phyloP scores from a whole-genome alignment of 164 flowering plant genomes.

The Piper longum region DNA sequence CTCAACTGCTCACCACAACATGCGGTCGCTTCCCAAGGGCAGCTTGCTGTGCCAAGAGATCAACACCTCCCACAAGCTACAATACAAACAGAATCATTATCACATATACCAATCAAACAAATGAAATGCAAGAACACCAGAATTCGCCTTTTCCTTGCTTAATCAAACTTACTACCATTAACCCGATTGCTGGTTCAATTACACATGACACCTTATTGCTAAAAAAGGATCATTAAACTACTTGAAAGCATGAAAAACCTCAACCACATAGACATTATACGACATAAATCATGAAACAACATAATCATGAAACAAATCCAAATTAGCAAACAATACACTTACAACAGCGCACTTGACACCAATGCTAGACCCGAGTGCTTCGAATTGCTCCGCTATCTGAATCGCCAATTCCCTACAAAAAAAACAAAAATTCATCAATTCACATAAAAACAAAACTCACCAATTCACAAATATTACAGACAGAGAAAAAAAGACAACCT shows the following conservation, averaged over 20 bases:
- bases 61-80: conserved; percentile 88
- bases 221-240: not conserved
- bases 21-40: conserved; percentile 71
- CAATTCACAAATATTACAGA: not conserved
- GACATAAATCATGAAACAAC: not conserved
- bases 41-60: conserved; percentile 48
- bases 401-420: conserved; percentile 71
- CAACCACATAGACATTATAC: not conserved
- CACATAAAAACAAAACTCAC: not conserved
- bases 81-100: conserved; percentile 4
- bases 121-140: not conserved
- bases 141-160: no score
- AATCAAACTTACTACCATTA: not conserved
- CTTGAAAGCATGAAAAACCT: no score
- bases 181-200: not conserved
- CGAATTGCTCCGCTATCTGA: conserved; percentile 88
- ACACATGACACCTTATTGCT: not conserved
- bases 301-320: not conserved
- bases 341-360: conserved; percentile 77
- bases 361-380: conserved; percentile 69
- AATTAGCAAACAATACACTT: conserved; percentile 12
- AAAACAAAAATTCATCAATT: not conserved
- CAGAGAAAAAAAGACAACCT: conserved; percentile 20
- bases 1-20: conserved; percentile 46
- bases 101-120: not conserved